Base-by-base conservation (phyloP, 148 eudicot genomes). In the Rhododendron simsii region DNA sequence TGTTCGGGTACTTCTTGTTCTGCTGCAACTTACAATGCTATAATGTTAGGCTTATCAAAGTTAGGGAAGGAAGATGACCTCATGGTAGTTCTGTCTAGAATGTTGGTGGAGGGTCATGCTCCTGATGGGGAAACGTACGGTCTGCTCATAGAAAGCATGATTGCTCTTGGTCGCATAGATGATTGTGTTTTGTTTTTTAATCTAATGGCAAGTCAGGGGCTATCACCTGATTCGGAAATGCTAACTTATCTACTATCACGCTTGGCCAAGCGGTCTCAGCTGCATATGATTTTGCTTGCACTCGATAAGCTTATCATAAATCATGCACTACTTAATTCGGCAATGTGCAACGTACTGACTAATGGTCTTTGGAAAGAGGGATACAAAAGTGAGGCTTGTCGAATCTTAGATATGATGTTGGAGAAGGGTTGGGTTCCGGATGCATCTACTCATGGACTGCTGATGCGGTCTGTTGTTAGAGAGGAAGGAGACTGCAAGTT, bases 351-450 rank as follows among this genome's bases (percentile, higher is more conserved):
- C 51, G 48, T 82, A 21, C 86, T 91, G 35, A 87, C 89, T 23
- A 84, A 83, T 84, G 88, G 92, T 59, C 87, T 92, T 21, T 90
- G 89, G 91, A 89, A 83, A 78, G 92, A 90, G 88, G 91, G 92
- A 79, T 84, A 86, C 85, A 89, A 55, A 88, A 85, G 48, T 18
- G 89, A 84, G 83, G 91, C 92, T 4, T 21, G 82, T 78, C 86
- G 50, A 8, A 83, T 92, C 20, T 83, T 92, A 84, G 93, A 92
- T 78, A 21, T 83, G 78, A 92, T 92, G 92, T 86, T 92, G 89
- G 93, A 88, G 47, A 90, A 85, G 82, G 93, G 93, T 78, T 89
- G 90, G 92, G 89, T 92, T 81, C 93, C 93, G 5, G 89, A 89
- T 85, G 86, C 91, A 67, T 48, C 87, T 73, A 90, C 92, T 73